Conservation (phyloP, 768 basidiomycete species). For the Mycena sanguinolenta region DNA sequence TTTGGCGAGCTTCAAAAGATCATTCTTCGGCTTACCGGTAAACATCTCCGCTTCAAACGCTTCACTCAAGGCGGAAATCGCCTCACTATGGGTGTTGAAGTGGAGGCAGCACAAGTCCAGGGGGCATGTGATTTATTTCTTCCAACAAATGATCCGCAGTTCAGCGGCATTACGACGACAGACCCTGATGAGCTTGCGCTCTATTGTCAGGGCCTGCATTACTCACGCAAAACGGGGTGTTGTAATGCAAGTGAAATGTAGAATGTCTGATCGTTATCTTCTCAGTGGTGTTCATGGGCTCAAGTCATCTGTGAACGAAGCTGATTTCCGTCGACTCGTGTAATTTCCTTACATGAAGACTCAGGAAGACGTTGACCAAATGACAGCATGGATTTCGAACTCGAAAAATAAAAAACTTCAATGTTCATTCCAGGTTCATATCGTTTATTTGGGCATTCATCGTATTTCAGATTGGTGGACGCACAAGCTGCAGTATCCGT, state of each 20-base stretch:
- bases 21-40: constrained; percentile 28
- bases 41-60: constrained; percentile 34
- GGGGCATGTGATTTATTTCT: constrained; percentile 36
- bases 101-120: constrained; percentile 35
- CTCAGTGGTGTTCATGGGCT: constrained; percentile 13
- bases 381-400: constrained; percentile 13
- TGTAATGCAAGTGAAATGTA: too few relatives aligned
- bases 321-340: constrained; percentile 27
- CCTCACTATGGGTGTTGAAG: too few relatives aligned
- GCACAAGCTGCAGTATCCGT: constrained; percentile 12
- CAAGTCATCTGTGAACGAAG: constrained; percentile 19
- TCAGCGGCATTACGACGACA: constrained; percentile 36
- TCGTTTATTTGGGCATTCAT: too few relatives aligned
- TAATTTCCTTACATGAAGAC: constrained; percentile 36
- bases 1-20: constrained; percentile 39
- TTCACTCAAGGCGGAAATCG: constrained; percentile 31
- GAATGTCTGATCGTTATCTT: not conserved
- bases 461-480: constrained; percentile 17
- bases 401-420: too few relatives aligned
- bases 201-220: constrained; percentile 28
- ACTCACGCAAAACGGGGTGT: constrained; percentile 1
- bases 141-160: constrained; percentile 36
- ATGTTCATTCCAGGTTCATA: too few relatives aligned
- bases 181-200: constrained; percentile 9
- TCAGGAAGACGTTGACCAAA: constrained; percentile 18